Base-by-base conservation (phyloP, 345 rosid genomes). In the Trapa incisa region DNA sequence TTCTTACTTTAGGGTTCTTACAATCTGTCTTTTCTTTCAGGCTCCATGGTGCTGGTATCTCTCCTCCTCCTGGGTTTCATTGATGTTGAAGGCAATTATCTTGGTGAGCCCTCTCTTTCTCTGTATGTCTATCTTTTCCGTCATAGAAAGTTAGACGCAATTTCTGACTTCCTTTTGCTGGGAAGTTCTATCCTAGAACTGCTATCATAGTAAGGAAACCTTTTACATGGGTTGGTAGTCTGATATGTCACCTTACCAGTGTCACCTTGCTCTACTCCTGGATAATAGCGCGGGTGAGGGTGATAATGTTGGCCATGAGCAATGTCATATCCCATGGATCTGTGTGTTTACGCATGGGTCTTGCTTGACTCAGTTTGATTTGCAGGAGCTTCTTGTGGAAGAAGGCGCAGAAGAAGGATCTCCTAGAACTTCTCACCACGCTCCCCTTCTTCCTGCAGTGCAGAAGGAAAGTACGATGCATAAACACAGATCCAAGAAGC, bases 41-140 rank as follows among this genome's bases (percentile, higher is more conserved):
- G 68, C 68, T 61, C 71, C 71, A 17, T 68, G 75, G 75, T 81
- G 81, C 58, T 85, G 86, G 87, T 85, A 83, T 79, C 29, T 22
- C 29, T 22, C 29, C 87, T 83, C 33, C 81, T 84, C 41, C 66
- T 87, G 32, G 85, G 85, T 37, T 76, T 80, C 65, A 72, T 80
- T 72, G 89, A 87, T 74, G 89, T 85, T 50, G 83, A 85, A 76
- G 92, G 86, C 56, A 85, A 76, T 74, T 83, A 68, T 72, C 86
- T 83, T 63, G 82, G 89, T 85, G 71, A 75, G 89, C 61, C 29
- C 29, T 22, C 39, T 45, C 38, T 32, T 36, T 45, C 14, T 54
- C 57, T 41, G 12, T 47, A 42, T 47, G 11, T 0, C 42, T 3
- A 39, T 58, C 4, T 53, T 45, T 50, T 48, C 29, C 29, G 29